These are phyloP conservation scores for Penicillium sp. DNA, from an alignment of 2,329 filamentous ascomycete genomes.

Conservation along the genomic window DNA sequence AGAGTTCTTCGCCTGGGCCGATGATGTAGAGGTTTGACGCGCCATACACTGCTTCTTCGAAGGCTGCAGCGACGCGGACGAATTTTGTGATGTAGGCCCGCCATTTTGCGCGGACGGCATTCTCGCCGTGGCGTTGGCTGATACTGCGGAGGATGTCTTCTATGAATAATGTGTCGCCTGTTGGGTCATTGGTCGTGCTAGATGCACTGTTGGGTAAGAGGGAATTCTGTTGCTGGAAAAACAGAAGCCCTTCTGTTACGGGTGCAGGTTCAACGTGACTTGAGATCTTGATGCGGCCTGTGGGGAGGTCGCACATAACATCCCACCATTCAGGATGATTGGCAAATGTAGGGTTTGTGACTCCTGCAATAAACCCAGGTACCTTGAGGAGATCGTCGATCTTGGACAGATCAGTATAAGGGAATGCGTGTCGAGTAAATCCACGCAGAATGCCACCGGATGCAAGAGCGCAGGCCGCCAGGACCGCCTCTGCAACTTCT, in stretches of 20 bases:
- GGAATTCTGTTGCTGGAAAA: slow-evolving; percentile 72
- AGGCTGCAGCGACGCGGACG: slow-evolving; percentile 84
- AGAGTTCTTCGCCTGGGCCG: slow-evolving; percentile 64
- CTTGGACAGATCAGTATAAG: slow-evolving; percentile 96
- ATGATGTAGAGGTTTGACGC: slow-evolving; percentile 80
- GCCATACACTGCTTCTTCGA: slow-evolving; percentile 93
- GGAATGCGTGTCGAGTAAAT: slow-evolving; percentile 94
- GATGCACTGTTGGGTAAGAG: slow-evolving; percentile 26
- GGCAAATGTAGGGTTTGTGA: slow-evolving; percentile 95
- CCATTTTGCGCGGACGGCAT: slow-evolving; percentile 88
- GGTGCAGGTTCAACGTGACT: slow-evolving; percentile 77
- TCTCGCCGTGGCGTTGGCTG: slow-evolving; percentile 79
- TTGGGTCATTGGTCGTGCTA: slow-evolving; percentile 59
- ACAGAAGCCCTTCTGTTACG: slow-evolving; percentile 77
- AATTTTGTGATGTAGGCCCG: slow-evolving; percentile 93
- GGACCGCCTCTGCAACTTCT: slow-evolving; percentile 94
- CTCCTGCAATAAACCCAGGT: slow-evolving; percentile 94
- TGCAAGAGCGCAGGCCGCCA: slow-evolving; percentile 91
- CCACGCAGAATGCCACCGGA: slow-evolving; percentile 89
- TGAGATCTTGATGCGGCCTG: slow-evolving; percentile 91
- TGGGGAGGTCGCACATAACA: slow-evolving; percentile 86
- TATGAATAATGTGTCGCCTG: slow-evolving; percentile 88
- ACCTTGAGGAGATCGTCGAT: slow-evolving; percentile 95
- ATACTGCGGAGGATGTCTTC: slow-evolving; percentile 80
- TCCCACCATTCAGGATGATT: slow-evolving; percentile 99